These are phyloP conservation scores for Mollisiaceae sp. DNA, from an alignment of 2,329 filamentous ascomycete genomes.

Conservation along the genomic window DNA sequence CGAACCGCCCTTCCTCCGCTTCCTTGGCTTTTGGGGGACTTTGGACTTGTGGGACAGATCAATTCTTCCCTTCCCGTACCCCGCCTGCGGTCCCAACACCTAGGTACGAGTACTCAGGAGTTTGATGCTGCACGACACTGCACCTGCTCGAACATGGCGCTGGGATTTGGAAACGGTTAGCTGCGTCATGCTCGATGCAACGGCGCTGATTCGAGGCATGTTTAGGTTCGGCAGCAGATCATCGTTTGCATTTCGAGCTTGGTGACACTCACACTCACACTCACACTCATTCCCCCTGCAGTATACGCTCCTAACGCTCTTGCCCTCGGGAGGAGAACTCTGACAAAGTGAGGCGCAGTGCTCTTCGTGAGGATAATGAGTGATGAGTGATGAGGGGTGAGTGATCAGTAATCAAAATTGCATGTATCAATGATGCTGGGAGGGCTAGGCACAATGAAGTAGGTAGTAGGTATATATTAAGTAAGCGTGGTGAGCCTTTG, in stretches of 20 bases:
- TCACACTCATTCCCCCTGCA: too few species aligned
- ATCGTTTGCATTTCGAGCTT: not conserved
- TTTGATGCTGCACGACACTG: slow-evolving; percentile 10
- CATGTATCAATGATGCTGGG: not conserved
- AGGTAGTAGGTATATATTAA: too few species aligned
- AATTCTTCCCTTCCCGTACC: not conserved
- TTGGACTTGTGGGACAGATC: not conserved
- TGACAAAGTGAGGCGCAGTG: not conserved
- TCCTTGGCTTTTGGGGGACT: not conserved
- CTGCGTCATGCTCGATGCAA: slow-evolving; percentile 14
- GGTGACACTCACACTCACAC: too few species aligned
- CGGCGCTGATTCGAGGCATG: not conserved
- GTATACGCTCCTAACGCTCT: not conserved
- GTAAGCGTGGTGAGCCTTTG: too few species aligned
- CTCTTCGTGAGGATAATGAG: not conserved
- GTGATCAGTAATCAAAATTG: slow-evolving; percentile 2
- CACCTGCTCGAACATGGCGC: slow-evolving; percentile 13
- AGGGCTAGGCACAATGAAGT: too few species aligned
- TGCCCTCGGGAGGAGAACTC: not conserved
- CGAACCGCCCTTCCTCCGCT: not conserved
- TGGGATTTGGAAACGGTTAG: slow-evolving; percentile 16
- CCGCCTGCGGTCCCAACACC: not conserved
- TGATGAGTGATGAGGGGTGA: slow-evolving; percentile 1
- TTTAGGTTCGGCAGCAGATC: slow-evolving; percentile 1
- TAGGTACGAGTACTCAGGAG: not conserved